These are phyloP conservation scores for Coprinopsis marcescibilis DNA, from an alignment of 768 basidiomycete species.

Conservation along the genomic window DNA sequence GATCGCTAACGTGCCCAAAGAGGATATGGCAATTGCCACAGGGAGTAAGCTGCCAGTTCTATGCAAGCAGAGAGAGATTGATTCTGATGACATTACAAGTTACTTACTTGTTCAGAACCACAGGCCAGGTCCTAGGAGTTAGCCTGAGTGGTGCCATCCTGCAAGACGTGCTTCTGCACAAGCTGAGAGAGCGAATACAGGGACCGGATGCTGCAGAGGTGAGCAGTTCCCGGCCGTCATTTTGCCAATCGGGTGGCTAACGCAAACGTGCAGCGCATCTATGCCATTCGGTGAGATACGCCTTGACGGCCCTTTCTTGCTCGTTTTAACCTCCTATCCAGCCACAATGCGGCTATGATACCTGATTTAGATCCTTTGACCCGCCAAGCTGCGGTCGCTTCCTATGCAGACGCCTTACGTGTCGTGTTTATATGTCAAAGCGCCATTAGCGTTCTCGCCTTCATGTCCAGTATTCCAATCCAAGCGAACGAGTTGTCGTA, in stretches of 20 bases:
- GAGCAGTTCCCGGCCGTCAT: constrained; percentile 23
- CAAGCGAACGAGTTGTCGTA: constrained; percentile 67
- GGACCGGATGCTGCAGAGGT: constrained; percentile 73
- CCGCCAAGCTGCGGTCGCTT: constrained; percentile 60
- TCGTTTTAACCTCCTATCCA: constrained; percentile 20
- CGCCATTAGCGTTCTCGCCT: constrained; percentile 57
- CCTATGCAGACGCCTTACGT: constrained; percentile 74
- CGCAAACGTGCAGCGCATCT: constrained; percentile 51
- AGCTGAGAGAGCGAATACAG: constrained; percentile 68
- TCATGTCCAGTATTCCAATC: constrained; percentile 69
- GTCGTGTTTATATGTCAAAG: constrained; percentile 80
- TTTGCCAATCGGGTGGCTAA: neutral
- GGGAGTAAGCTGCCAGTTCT: constrained; percentile 59
- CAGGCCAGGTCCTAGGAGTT: constrained; percentile 94
- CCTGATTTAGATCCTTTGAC: constrained; percentile 51
- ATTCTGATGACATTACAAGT: constrained; percentile 40
- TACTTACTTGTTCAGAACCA: constrained; percentile 89
- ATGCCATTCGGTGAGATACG: constrained; percentile 42
- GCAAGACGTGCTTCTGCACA: constrained; percentile 68
- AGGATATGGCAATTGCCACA: constrained; percentile 84
- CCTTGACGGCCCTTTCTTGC: neutral
- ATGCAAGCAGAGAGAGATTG: constrained; percentile 13
- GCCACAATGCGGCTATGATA: constrained; percentile 71
- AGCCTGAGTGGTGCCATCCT: constrained; percentile 80
- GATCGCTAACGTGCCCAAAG: constrained; percentile 73